Base-by-base conservation (phyloP, 768 basidiomycete genomes). In the Leccinum barrowsii region DNA sequence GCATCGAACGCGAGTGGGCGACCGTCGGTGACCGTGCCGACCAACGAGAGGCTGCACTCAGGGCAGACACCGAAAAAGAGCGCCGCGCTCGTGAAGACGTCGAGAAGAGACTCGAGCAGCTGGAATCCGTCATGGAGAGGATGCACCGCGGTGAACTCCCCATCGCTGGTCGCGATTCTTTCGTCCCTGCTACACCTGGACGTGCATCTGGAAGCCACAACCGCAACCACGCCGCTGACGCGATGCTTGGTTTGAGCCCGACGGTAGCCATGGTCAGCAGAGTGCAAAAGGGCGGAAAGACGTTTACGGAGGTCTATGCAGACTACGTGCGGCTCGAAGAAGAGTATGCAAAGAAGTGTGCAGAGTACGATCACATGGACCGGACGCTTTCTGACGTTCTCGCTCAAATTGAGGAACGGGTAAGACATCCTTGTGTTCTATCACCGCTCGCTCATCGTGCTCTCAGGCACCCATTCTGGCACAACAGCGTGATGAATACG, bases 261-360 rank as follows among this genome's bases (percentile, higher is more conserved):
- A 92, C 94, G 0, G 90, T 95, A 12, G 87, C 89, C 4, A 85
- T 96, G 77, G 92, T 88, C 7, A 86, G 86, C 74, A 84, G 80
- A 60, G 83, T 87, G 21, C 93, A 94, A 75, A 85, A 84, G 71
- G 83, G 79, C 26, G 92, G 91, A 28, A 91, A 90, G 79, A 90
- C 90, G 1, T 96, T 96, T 75, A 96, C 96, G 0, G 91, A 97
- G 67, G 87, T 98, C 21, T 98, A 97, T 70, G 82, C 90, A 15
- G 93, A 97, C 68, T 92, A 92, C 63, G 86, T 96, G 35, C 82
- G 84, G 55, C 80, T 95, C 42, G 89, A 97, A 70, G 90, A 91
- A 24, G 90, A 94, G 30, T 85, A 86, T 56, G 81, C 84, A 19
- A 82, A 79, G 70, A 92, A 93, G 73, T 85, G 82, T 53, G 80